Evolutionary conservation across 2,329 filamentous ascomycete genomes (phyloP), one percentile per base, ranked within the genome.

Genomic region (Kalaharituber pfeilii): DNA sequence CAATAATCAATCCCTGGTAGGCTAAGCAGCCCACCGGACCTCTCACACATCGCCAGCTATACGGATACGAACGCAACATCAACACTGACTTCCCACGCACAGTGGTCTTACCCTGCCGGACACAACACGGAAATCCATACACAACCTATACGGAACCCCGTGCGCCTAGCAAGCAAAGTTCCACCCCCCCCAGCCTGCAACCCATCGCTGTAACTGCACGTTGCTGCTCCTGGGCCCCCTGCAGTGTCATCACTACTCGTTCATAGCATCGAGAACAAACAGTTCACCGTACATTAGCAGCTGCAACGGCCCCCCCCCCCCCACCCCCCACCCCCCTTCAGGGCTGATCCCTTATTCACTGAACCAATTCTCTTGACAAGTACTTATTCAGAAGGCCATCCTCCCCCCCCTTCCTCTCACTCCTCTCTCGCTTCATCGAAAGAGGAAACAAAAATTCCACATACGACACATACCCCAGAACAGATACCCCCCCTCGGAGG

Each of bases 1-100:
- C n/a, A n/a, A 39, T 18, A 5, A 39, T 2, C 33, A 36, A 13
- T 18, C 53, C 45, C 55, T 56, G 50, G 28, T 33, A 49, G 33
- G 49, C n/a, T n/a, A 39, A 18, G 33, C 7, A 39, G 20, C 15
- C 33, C 33, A 39, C 20, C 20, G 33, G n/a, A 3, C 33, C 33
- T 6, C 4, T 39, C 15, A 39, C 33, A 18, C 33, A 39, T 18
- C 33, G 33, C 33, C 33, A 39, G 33, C 33, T 15, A 39, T 13
- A 39, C 33, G 33, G 13, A 39, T 13, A 13, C 15, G 7, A 39
- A 9, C 7, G 4, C 33, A 39, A n/a, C n/a, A n/a, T n/a, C n/a
- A n/a, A n/a, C n/a, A n/a, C n/a, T n/a, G n/a, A n/a, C n/a, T n/a
- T n/a, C n/a, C n/a, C n/a, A n/a, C n/a, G n/a, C 33, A 39, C 33